Conservation (phyloP, 2,329 filamentous ascomycete species). For the Graphiopsis chlorocephala region DNA sequence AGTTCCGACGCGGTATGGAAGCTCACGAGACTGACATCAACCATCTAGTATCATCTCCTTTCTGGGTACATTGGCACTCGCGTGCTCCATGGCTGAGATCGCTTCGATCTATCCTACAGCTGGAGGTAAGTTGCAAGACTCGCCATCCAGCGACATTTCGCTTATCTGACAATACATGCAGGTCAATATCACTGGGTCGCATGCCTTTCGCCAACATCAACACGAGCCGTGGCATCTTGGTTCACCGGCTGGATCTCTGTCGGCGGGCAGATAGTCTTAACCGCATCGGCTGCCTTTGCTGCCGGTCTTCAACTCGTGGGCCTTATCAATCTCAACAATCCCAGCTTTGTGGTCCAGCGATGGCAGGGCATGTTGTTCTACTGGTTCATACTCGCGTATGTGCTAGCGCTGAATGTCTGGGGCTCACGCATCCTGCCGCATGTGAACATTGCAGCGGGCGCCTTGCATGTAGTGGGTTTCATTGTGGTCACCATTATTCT, state of each 20-base stretch:
- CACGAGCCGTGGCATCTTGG: conserved; percentile 40
- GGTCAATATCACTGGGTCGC: conserved; percentile 50
- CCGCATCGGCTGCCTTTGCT: conserved; percentile 21
- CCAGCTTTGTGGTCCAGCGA: conserved; percentile 19
- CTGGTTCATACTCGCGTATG: conserved; percentile 41
- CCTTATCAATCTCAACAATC: conserved; percentile 31
- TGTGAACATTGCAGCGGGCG: conserved; percentile 47
- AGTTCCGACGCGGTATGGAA: background rate
- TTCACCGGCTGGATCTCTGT: conserved; percentile 30
- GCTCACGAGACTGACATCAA: background rate
- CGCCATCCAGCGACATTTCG: background rate
- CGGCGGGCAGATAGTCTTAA: conserved; percentile 21
- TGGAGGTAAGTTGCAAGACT: conserved; percentile 18
- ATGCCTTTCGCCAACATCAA: conserved; percentile 36
- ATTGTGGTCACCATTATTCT: conserved; percentile 51
- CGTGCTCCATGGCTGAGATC: conserved; percentile 42
- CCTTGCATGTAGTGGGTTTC: conserved; percentile 52
- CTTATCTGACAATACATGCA: conserved; percentile 17
- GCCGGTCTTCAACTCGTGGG: conserved; percentile 21
- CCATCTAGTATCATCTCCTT: conserved; percentile 42
- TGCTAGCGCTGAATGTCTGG: conserved; percentile 44
- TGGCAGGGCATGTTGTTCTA: conserved; percentile 53
- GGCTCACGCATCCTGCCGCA: conserved; percentile 43
- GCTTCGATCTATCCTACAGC: conserved; percentile 40
- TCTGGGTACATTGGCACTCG: conserved; percentile 40